Percentiles rank a stretch among this genome's conserved stretches.
These are phyloP conservation scores for Forsythia suspensa DNA, from an alignment of 257 asterid species.

Conservation along the genomic window DNA sequence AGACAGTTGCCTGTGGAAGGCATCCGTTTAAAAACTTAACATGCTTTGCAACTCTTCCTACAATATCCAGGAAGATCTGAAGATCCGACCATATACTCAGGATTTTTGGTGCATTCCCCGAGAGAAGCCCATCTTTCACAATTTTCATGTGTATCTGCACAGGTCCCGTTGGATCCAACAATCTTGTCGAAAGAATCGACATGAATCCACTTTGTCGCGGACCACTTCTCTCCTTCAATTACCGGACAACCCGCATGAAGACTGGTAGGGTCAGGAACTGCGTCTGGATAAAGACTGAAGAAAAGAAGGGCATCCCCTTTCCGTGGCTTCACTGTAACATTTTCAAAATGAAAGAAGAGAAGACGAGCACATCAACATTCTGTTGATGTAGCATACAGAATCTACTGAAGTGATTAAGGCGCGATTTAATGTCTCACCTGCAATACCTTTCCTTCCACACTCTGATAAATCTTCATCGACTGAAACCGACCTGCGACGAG, in stretches of 20 bases:
- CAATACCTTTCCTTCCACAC: slow-evolving; percentile 85
- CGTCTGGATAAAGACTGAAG: slow-evolving; percentile 72
- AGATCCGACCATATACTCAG: slow-evolving; percentile 88
- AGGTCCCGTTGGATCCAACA: slow-evolving; percentile 48
- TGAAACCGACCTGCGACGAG: slow-evolving; percentile 69
- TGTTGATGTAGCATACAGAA: neutral
- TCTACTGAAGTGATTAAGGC: neutral
- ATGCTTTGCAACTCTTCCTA: slow-evolving; percentile 86
- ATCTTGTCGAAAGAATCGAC: slow-evolving; percentile 76
- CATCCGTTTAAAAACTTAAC: slow-evolving; percentile 32
- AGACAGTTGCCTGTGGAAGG: neutral
- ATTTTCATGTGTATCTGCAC: slow-evolving; percentile 52
- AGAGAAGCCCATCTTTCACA: slow-evolving; percentile 93
- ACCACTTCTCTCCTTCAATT: slow-evolving; percentile 96
- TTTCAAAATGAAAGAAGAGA: neutral
- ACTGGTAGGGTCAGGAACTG: slow-evolving; percentile 73
- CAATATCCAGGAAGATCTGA: slow-evolving; percentile 79
- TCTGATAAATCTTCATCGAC: slow-evolving; percentile 64
- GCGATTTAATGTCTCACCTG: slow-evolving; percentile 53
- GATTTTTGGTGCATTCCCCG: slow-evolving; percentile 92
- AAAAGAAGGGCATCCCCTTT: slow-evolving; percentile 96
- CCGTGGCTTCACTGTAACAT: slow-evolving; percentile 71
- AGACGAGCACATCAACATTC: slow-evolving; percentile 4
- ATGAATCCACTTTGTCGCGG: slow-evolving; percentile 98
- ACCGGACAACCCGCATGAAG: slow-evolving; percentile 98